Percentiles rank a stretch among this genome's conserved stretches.
Conservation (phyloP, 2,329 filamentous ascomycete genomes). For the Scytalidium lignicola region DNA sequence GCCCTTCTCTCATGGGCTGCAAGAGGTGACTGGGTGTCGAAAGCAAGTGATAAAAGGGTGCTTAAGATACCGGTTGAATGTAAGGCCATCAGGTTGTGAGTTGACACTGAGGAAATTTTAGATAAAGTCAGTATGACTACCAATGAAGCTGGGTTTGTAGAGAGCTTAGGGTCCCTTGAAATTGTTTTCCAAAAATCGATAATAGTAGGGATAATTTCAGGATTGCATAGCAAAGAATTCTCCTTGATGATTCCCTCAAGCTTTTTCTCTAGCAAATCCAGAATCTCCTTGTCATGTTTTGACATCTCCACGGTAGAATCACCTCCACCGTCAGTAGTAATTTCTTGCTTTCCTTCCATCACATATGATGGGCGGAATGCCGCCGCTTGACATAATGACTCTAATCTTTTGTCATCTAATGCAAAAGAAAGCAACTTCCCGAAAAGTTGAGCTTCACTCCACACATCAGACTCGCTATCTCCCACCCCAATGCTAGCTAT, state of each 20-base stretch:
- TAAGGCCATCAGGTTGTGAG: slow-evolving; percentile 65
- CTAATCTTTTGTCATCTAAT: slow-evolving; percentile 70
- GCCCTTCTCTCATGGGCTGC: slow-evolving; percentile 50
- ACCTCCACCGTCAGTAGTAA: slow-evolving; percentile 16
- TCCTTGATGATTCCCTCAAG: slow-evolving; percentile 46
- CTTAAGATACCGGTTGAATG: slow-evolving; percentile 68
- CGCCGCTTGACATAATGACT: slow-evolving; percentile 55
- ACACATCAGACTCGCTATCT: slow-evolving; percentile 61
- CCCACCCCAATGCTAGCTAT: slow-evolving; percentile 64
- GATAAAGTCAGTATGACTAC: slow-evolving; percentile 47
- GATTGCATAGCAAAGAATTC: slow-evolving; percentile 50
- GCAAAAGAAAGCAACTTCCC: slow-evolving; percentile 78
- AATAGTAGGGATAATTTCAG: slow-evolving; percentile 58
- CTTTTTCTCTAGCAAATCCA: slow-evolving; percentile 25
- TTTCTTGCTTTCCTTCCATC: slow-evolving; percentile 29
- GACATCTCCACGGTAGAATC: no score
- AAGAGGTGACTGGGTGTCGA: slow-evolving; percentile 46
- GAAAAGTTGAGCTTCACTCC: slow-evolving; percentile 69
- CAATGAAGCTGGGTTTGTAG: slow-evolving; percentile 51
- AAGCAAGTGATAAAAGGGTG: slow-evolving; percentile 58
- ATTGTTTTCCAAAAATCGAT: slow-evolving; percentile 61
- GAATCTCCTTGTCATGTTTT: slow-evolving; percentile 17
- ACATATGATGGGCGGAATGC: slow-evolving; percentile 28
- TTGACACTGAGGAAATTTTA: slow-evolving; percentile 55
- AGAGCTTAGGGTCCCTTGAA: slow-evolving; percentile 39